Evolutionary conservation across 331 rosid genomes (phyloP).

Genomic region (Malus hybrid): DNA sequence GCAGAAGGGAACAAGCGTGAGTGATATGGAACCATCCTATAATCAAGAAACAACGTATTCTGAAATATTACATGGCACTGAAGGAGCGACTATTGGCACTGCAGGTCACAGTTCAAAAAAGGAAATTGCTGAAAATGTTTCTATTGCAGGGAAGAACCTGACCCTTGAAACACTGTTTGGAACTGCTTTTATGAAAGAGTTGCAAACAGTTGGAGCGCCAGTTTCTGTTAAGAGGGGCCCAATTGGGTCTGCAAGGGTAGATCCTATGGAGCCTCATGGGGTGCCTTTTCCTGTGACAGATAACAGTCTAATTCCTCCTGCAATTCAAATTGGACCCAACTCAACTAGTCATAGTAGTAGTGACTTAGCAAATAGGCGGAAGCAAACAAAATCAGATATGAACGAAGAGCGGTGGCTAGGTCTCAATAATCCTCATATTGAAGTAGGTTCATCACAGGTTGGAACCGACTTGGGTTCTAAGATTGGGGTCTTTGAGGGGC

Average conservation of each 20-base stretch:
- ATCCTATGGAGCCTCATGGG: slow-evolving; percentile 46
- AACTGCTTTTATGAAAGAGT: slow-evolving; percentile 92
- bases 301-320: slow-evolving; percentile 34
- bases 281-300: slow-evolving; percentile 42
- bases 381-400: slow-evolving; percentile 40
- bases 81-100: slow-evolving; percentile 27
- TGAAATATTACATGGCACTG: slow-evolving; percentile 28
- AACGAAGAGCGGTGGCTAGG: slow-evolving; percentile 53
- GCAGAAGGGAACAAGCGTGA: slow-evolving; percentile 55
- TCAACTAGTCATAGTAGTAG: slow-evolving; percentile 38
- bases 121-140: slow-evolving; percentile 32
- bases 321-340: slow-evolving; percentile 30
- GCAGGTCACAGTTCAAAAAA: slow-evolving; percentile 37
- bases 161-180: slow-evolving; percentile 95
- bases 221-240: slow-evolving; percentile 76
- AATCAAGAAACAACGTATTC: slow-evolving; percentile 21
- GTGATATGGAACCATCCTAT: slow-evolving; percentile 31
- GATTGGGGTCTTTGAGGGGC: slow-evolving; percentile 43
- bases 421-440: slow-evolving; percentile 46
- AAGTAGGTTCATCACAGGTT: slow-evolving; percentile 38
- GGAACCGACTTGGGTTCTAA: slow-evolving; percentile 38
- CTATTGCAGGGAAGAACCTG: slow-evolving; percentile 47
- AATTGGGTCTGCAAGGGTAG: slow-evolving; percentile 43
- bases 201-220: slow-evolving; percentile 96
- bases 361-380: slow-evolving; percentile 32